Base-by-base conservation (phyloP, 2,329 filamentous ascomycete species). In the Diaporthe caulivora region DNA sequence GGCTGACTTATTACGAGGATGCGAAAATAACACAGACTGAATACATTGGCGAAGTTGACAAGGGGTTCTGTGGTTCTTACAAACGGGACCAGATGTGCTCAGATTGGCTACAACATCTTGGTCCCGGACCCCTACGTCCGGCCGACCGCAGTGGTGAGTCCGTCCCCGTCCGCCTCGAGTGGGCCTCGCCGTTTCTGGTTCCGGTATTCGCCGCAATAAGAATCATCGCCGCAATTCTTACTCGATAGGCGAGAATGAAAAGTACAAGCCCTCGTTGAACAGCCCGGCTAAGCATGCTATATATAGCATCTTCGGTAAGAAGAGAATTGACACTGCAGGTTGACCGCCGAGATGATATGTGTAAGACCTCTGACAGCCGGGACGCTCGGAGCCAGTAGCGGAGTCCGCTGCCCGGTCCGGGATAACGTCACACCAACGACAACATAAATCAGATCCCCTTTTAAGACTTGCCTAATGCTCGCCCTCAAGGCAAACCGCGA, bases 381-480 rank as follows among this genome's bases (percentile, higher is more conserved):
- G 62, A 53, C 31, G 47, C 47, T 53, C 62, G 62, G 62, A 47
- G 47, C 47, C 31, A 40, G n/a, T 21, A 67, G 62, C 44, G 62
- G 47, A 67, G 44, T 53, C 62, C 62, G 62, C 18, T 53, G 62
- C 21, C 62, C 62, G 31, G 21, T 15, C 62, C 47, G 44, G 62
- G 34, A 71, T 60, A 60, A 71, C 68, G 68, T 71, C 68, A 71
- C 68, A 53, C 31, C 68, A 60, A 71, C 54, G 68, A 71, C 44
- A 71, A 31, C 29, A 62, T 21, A 31, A 62, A 18, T 31, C 26
- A 70, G 15, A 37, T 24, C 31, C 68, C 68, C 68, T 62, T 71
- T 53, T 67, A 40, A 53, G 47, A 18, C 21, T 13, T 53, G 15
- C 13, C 37, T 10, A 44, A 67, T 29, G 47, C 62, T 53, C 47